Base-by-base conservation (phyloP, 2,329 filamentous ascomycete genomes). In the Diaporthe sp. region DNA sequence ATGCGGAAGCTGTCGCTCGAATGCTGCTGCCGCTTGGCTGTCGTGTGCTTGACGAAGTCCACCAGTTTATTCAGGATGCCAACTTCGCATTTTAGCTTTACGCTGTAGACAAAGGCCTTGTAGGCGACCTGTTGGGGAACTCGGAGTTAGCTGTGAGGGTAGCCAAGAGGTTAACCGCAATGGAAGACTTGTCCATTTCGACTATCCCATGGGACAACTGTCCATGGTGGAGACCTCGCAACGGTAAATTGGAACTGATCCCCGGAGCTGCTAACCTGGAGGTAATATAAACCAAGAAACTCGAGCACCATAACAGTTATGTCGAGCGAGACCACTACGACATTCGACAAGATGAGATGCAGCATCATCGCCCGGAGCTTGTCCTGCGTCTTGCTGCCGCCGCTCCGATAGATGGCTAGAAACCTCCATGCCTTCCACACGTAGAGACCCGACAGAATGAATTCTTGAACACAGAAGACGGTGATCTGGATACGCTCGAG, bases 401-500 rank as follows among this genome's bases (percentile, higher is more conserved):
- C 55, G 28, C 64, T 67, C 22, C 83, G 83, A 74, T 88, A 84
- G 13, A 86, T 77, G 10, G 84, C 84, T 70, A 90, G 82, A 73
- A 90, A 84, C 45, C 84, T 86, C 74, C 87, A 80, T 0, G 89
- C 89, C 76, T 90, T 87, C 79, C 82, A 82, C 73, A 91, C 89
- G 79, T 89, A 91, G 28, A 89, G 81, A 1, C 83, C 82, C 1
- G 88, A 89, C 67, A 91, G 85, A 75, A 89, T 83, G 68, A 87
- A 83, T 74, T 91, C 89, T 77, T 91, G 89, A 17, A 90, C 71
- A 77, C 87, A 89, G 78, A 91, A 91, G 10, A 88, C 83, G 8
- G 87, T 88, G 79, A 90, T 87, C 78, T 91, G 88, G 25, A 90
- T 84, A 79, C 88, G 88, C 77, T 91, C 89, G 82, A 88, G 81